A percentile compares a stretch with the other conserved stretches of the same genome.
Evolutionary conservation across 2,329 filamentous ascomycete species (phyloP).

Genomic region (Cercospora sp.): DNA sequence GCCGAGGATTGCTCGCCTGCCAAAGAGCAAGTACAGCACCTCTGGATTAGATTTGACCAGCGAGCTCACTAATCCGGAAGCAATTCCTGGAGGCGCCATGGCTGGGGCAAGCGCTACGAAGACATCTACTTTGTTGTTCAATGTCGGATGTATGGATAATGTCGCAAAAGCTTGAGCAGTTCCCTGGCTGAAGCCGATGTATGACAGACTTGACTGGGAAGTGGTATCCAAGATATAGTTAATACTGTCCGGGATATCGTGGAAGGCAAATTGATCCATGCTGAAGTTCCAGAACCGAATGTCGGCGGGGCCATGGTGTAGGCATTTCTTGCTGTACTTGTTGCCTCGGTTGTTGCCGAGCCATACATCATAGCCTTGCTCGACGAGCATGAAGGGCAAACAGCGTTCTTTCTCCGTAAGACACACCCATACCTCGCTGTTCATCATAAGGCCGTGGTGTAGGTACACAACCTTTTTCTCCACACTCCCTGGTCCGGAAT

Average conservation of each 20-base stretch:
- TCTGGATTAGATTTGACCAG: conserved; percentile 92
- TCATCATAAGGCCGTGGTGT: conserved; percentile 96
- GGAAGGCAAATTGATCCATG: conserved; percentile 96
- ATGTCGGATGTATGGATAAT: conserved; percentile 82
- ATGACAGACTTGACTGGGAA: conserved; percentile 78
- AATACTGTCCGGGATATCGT: conserved; percentile 95
- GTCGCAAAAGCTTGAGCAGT: conserved; percentile 96
- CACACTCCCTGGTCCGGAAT: conserved; percentile 65
- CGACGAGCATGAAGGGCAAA: conserved; percentile 83
- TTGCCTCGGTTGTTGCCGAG: conserved; percentile 97
- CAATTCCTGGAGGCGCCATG: conserved; percentile 90
- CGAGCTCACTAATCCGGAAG: conserved; percentile 86
- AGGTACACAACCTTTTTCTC: conserved; percentile 88
- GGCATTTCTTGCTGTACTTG: conserved; percentile 97
- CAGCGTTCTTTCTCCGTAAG: conserved; percentile 82
- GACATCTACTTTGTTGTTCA: conserved; percentile 91
- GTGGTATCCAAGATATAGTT: conserved; percentile 86
- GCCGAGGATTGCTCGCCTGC: conserved; percentile 83
- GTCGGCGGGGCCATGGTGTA: conserved; percentile 71
- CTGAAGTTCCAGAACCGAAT: conserved; percentile 93
- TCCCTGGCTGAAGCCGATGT: conserved; percentile 95
- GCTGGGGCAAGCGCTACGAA: conserved; percentile 95
- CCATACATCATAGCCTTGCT: conserved; percentile 95
- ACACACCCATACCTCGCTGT: conserved; percentile 97
- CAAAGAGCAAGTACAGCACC: conserved; percentile 89